Evolutionary conservation across 495 filamentous ascomycete genomes (phyloP).

Genomic region (Podospora didyma): DNA sequence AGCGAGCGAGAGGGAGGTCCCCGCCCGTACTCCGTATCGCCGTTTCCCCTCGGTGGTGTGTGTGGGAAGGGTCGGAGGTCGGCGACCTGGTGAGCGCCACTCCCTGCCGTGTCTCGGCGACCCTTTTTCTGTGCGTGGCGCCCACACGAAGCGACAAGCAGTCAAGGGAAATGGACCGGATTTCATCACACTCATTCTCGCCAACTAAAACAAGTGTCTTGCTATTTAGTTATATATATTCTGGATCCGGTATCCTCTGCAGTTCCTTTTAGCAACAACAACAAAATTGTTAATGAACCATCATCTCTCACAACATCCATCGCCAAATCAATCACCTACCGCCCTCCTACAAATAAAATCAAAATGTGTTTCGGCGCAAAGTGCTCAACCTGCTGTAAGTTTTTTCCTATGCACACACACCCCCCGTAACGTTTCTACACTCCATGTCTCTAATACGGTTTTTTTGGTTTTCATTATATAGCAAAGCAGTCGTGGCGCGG

Average conservation of each 20-base stretch:
- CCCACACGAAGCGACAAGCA: too few relatives aligned
- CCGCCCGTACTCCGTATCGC: neutral
- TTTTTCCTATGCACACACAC: neutral
- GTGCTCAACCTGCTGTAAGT: slow-evolving; percentile 38
- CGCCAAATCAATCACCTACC: neutral
- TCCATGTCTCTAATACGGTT: neutral
- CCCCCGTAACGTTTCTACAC: neutral
- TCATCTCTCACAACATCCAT: too few relatives aligned
- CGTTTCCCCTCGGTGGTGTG: neutral
- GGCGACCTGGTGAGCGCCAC: slow-evolving; percentile 1
- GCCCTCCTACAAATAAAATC: neutral
- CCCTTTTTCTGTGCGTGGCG: neutral
- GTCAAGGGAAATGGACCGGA: neutral
- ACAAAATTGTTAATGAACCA: too few relatives aligned
- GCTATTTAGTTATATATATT: too few relatives aligned
- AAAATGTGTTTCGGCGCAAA: slow-evolving; percentile 39
- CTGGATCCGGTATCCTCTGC: too few relatives aligned
- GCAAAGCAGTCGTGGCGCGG: slow-evolving; percentile 65
- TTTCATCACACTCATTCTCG: neutral
- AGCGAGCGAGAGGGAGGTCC: too few relatives aligned
- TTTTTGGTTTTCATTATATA: slow-evolving; percentile 20
- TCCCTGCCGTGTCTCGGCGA: neutral
- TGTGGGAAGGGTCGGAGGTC: neutral
- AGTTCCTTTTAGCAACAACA: too few relatives aligned
- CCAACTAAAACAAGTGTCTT: too few relatives aligned